Percentiles rank a stretch among this genome's conserved stretches.
Conservation (phyloP, 495 filamentous ascomycete species). For the Clohesyomyces aquaticus region DNA sequence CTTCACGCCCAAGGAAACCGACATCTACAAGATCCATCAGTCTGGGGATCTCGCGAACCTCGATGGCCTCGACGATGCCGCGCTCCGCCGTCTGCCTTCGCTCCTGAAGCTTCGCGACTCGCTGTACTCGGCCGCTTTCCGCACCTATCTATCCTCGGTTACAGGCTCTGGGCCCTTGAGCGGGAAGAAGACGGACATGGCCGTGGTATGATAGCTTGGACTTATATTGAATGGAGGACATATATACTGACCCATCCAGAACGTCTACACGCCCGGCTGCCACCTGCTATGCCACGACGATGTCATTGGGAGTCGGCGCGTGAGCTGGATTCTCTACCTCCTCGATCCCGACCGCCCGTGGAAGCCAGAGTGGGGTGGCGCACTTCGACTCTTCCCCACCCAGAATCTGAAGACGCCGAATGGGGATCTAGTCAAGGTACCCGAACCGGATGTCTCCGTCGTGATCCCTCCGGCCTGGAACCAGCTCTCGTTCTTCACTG, state of each 20-base stretch:
- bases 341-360: constrained; percentile 90
- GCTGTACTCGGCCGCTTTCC: constrained; percentile 87
- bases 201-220: constrained; percentile 71
- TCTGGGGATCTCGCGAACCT: constrained; percentile 97
- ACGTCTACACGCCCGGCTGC: constrained; percentile 94
- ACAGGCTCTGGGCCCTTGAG: constrained; percentile 85
- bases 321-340: constrained; percentile 97
- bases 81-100: constrained; percentile 79
- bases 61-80: constrained; percentile 83
- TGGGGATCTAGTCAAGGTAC: constrained; percentile 72
- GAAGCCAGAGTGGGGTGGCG: constrained; percentile 93
- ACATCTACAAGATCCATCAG: constrained; percentile 99
- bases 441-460: constrained; percentile 71
- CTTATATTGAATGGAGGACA: too few relatives aligned
- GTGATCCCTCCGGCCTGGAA: constrained; percentile 93
- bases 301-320: constrained; percentile 88
- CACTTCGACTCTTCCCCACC: constrained; percentile 85
- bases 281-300: constrained; percentile 97
- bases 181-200: constrained; percentile 97
- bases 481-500: constrained; percentile 96
- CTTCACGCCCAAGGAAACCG: constrained; percentile 98
- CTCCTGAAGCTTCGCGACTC: constrained; percentile 86
- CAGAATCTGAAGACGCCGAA: constrained; percentile 61
- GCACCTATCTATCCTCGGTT: constrained; percentile 81
- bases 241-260: constrained; percentile 46